Evolutionary conservation across 2,329 filamentous ascomycete genomes (phyloP).

Genomic region (Aspergillus brasiliensis): DNA sequence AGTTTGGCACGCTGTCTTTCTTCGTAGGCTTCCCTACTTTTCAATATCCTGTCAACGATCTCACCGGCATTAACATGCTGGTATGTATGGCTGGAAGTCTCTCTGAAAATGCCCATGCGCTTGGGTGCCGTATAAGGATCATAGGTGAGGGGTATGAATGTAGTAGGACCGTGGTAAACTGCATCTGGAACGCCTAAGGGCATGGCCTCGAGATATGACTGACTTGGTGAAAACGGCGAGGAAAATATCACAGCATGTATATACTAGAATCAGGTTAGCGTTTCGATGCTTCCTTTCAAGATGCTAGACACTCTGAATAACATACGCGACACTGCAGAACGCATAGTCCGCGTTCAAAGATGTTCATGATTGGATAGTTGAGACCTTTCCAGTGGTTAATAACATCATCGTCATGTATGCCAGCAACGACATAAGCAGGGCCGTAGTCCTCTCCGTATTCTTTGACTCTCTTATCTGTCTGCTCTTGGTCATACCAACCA

Average conservation of each 20-base stretch:
- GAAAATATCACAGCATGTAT: constrained; percentile 86
- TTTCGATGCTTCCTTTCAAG: neutral
- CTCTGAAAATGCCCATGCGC: constrained; percentile 77
- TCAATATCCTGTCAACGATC: constrained; percentile 88
- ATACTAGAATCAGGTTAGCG: constrained; percentile 58
- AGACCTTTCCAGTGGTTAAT: constrained; percentile 97
- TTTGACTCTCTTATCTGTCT: constrained; percentile 63
- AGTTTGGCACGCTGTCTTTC: constrained; percentile 88
- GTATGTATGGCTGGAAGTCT: constrained; percentile 77
- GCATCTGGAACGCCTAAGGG: constrained; percentile 74
- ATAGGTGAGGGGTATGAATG: constrained; percentile 77
- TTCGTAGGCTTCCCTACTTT: constrained; percentile 83
- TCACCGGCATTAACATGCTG: constrained; percentile 86
- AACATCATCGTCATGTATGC: constrained; percentile 90
- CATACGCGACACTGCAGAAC: constrained; percentile 89
- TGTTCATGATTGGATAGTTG: constrained; percentile 99
- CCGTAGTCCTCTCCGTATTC: constrained; percentile 71
- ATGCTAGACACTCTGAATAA: constrained; percentile 9
- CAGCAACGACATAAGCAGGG: constrained; percentile 85
- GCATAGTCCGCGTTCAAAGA: constrained; percentile 92
- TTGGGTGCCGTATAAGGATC: constrained; percentile 82
- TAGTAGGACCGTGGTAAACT: constrained; percentile 95
- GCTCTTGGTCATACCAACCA: constrained; percentile 74
- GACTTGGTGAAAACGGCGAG: constrained; percentile 83
- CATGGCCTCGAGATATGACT: constrained; percentile 72